Percentiles rank a stretch among this genome's conserved stretches.
phyloP scores from a whole-genome alignment of 179 eudicot genomes.

The Drosera spatulata region DNA sequence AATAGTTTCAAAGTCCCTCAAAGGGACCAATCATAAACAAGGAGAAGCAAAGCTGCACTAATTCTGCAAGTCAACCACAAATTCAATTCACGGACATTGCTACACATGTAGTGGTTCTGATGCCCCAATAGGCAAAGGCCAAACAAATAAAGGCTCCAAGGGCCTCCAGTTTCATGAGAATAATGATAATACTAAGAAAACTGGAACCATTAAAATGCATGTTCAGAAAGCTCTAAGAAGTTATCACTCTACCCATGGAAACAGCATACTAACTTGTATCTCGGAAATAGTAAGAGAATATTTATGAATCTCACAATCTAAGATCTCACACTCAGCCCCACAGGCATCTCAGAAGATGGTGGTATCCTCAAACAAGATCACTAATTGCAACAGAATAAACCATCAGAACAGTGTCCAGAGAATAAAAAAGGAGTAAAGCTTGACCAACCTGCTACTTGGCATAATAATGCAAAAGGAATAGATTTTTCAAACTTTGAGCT shows the following conservation, averaged over 20 bases:
- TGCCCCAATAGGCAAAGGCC: no score
- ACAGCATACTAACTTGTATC: no score
- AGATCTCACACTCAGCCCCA: not conserved
- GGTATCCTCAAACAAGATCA: not conserved
- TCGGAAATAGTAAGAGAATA: no score
- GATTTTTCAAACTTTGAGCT: conserved; percentile 72
- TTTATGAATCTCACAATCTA: not conserved
- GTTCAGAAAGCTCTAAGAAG: not conserved
- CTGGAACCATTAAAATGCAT: no score
- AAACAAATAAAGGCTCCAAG: no score
- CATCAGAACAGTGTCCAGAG: not conserved
- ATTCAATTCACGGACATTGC: not conserved
- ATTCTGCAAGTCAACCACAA: not conserved
- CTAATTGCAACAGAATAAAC: not conserved
- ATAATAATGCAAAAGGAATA: conserved; percentile 71
- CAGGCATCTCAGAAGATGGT: not conserved
- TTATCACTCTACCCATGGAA: not conserved
- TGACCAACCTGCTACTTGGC: conserved; percentile 90
- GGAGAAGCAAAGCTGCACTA: not conserved
- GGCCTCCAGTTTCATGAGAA: no score
- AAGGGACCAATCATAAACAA: not conserved
- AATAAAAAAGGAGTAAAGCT: conserved; percentile 3
- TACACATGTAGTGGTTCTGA: not conserved
- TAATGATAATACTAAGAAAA: no score
- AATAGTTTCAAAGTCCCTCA: no score